Percentiles rank a stretch among this genome's conserved stretches.
These are phyloP conservation scores for Globisporangium viniferum DNA, from an alignment of 352 stramenopile species.

Conservation along the genomic window DNA sequence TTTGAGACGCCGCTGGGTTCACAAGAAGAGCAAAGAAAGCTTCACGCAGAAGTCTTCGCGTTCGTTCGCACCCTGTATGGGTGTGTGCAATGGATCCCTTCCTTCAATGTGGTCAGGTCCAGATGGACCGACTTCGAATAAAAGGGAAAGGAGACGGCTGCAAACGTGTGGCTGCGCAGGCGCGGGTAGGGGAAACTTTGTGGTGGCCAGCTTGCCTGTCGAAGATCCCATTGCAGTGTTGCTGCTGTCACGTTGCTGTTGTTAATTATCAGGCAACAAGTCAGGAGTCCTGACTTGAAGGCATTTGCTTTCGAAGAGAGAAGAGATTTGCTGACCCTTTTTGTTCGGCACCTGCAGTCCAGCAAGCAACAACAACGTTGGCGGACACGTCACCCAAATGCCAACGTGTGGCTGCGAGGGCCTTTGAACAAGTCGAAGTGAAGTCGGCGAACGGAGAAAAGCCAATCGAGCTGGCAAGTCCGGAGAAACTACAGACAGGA, in stretches of 20 bases:
- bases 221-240: background rate
- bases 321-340: background rate
- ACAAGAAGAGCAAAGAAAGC: no score
- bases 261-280: background rate
- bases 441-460: background rate
- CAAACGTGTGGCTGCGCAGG: slow-evolving; percentile 8
- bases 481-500: background rate
- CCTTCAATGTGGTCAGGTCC: background rate
- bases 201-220: background rate
- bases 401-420: background rate
- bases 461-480: background rate
- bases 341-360: no score
- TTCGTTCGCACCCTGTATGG: background rate
- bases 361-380: background rate
- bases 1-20: no score
- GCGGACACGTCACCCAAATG: background rate
- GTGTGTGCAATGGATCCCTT: background rate
- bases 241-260: background rate
- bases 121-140: background rate
- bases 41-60: background rate
- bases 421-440: background rate
- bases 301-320: background rate
- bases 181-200: slow-evolving; percentile 10
- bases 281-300: no score
- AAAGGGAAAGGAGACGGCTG: background rate